Conservation (phyloP, 2,329 filamentous ascomycete genomes). For the Dryadomyces quercivorus region DNA sequence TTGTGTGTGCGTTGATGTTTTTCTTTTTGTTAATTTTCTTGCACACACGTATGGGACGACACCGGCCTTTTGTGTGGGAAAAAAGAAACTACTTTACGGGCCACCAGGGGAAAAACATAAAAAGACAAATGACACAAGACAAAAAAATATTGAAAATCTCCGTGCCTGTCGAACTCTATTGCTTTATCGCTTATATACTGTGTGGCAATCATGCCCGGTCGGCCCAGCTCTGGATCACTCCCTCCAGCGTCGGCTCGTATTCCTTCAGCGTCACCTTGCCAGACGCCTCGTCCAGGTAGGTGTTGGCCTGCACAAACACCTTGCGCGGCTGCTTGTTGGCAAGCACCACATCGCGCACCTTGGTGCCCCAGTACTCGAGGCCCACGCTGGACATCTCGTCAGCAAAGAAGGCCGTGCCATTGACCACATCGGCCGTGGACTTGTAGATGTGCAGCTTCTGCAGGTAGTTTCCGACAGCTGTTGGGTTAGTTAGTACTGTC, state of each 20-base stretch:
- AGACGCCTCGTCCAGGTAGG: constrained; percentile 52
- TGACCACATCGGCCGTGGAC: constrained; percentile 70
- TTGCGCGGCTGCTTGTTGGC: constrained; percentile 72
- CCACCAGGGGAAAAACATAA: constrained; percentile 3
- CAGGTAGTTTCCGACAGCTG: constrained; percentile 72
- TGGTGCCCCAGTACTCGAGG: constrained; percentile 69
- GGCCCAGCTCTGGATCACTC: constrained; percentile 73
- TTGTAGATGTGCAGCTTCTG: constrained; percentile 92
- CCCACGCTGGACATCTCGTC: constrained; percentile 68
- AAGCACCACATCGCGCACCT: constrained; percentile 64
- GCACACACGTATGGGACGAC: constrained; percentile 4
- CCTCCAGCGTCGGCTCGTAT: constrained; percentile 70
- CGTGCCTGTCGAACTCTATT: neutral
- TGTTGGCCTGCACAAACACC: constrained; percentile 92
- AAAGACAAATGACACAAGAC: constrained; percentile 5
- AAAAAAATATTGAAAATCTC: constrained; percentile 5
- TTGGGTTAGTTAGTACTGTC: neutral
- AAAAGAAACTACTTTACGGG: neutral
- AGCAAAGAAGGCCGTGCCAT: constrained; percentile 68
- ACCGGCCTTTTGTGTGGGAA: constrained; percentile 1
- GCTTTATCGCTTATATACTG: too few relatives aligned
- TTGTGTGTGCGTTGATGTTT: constrained; percentile 5
- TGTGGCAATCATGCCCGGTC: constrained; percentile 37
- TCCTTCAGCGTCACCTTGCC: constrained; percentile 69
- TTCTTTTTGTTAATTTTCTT: constrained; percentile 4